Conservation (phyloP, 2,329 filamentous ascomycete species). For the Aspergillus sp. region DNA sequence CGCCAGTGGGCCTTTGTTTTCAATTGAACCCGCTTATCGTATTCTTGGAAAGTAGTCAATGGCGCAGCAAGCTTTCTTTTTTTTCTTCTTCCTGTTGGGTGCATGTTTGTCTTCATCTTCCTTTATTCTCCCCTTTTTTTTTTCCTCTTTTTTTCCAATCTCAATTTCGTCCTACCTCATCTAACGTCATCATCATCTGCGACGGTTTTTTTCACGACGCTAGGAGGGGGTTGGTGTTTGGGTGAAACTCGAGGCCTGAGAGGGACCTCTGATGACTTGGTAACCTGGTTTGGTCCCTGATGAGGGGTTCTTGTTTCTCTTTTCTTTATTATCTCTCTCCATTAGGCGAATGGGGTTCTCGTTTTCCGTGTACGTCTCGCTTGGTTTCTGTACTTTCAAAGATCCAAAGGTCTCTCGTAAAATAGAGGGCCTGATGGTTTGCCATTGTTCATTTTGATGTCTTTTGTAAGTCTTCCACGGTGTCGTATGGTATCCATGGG, state of each 20-base stretch:
- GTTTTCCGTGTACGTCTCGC: not conserved
- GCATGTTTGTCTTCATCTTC: constrained; percentile 10
- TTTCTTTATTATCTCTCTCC: constrained; percentile 13
- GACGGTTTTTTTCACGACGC: constrained; percentile 13
- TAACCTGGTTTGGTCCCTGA: constrained; percentile 11
- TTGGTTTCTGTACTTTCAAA: constrained; percentile 11
- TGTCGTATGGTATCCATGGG: too few species aligned
- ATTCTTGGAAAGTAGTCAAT: constrained; percentile 26
- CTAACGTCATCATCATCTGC: constrained; percentile 14
- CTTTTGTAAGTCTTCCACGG: not conserved
- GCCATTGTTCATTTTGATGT: not conserved
- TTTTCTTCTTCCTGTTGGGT: not conserved
- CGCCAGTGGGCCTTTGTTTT: constrained; percentile 13
- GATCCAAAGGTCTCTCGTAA: constrained; percentile 2
- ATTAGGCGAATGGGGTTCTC: constrained; percentile 24
- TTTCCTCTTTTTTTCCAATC: constrained; percentile 15
- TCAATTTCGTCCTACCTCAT: constrained; percentile 22
- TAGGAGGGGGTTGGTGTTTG: constrained; percentile 21
- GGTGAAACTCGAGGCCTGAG: constrained; percentile 19
- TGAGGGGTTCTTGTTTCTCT: constrained; percentile 17
- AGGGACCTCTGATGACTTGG: constrained; percentile 4
- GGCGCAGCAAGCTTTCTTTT: constrained; percentile 11
- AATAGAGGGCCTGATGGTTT: constrained; percentile 8
- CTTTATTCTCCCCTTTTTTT: constrained; percentile 13
- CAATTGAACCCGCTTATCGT: constrained; percentile 13